Evolutionary conservation across 73 alveolate species (phyloP).

Genomic region (Diophrys appendiculata): DNA sequence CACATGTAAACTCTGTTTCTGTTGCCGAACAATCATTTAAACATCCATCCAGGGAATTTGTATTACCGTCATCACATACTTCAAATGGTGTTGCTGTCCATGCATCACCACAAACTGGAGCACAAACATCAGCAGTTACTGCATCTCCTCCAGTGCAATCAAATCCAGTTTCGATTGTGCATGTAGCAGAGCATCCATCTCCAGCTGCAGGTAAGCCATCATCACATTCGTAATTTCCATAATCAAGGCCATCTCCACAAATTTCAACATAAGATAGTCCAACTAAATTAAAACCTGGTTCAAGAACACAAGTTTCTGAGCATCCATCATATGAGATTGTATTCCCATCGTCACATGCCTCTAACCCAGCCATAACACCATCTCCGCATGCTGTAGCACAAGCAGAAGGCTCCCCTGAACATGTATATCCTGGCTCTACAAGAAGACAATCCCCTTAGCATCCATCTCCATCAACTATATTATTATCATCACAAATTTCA

Average conservation of each 20-base stretch:
- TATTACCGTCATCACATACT: conserved; percentile 23
- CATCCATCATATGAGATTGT: conserved; percentile 7
- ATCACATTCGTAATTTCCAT: conserved; percentile 31
- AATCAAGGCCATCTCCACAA: conserved; percentile 42
- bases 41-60: conserved; percentile 13
- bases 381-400: conserved; percentile 12
- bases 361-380: background rate
- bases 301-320: background rate
- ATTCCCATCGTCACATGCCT: conserved; percentile 14
- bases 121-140: conserved; percentile 16
- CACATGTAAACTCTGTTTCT: conserved; percentile 6
- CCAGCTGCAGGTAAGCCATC: conserved; percentile 22
- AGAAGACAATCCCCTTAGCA: background rate
- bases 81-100: conserved; percentile 8
- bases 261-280: conserved; percentile 3
- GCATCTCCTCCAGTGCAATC: conserved; percentile 27
- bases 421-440: conserved; percentile 3
- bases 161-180: conserved; percentile 44
- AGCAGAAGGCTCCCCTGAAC: background rate
- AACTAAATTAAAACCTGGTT: background rate
- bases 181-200: conserved; percentile 40
- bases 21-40: background rate
- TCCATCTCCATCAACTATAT: conserved; percentile 4
- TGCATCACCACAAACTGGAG: conserved; percentile 38
- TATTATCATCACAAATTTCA: conserved; percentile 19